Base-by-base conservation (phyloP, 805 yeast genomes). In the Zygosaccharomyces pseudorouxii region DNA sequence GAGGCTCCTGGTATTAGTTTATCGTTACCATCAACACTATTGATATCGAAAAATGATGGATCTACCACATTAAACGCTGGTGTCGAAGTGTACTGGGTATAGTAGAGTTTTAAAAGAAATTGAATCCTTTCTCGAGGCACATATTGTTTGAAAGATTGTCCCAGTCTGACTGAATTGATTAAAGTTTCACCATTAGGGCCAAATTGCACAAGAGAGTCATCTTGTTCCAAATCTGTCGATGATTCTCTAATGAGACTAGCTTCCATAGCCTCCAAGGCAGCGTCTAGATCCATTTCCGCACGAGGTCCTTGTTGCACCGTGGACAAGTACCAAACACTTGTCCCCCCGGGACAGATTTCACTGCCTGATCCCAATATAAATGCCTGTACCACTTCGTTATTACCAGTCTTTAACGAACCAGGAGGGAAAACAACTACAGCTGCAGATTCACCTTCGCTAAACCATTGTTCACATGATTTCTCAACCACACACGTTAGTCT, bases 341-440 rank as follows among this genome's bases (percentile, higher is more conserved):
- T 90, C 38, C 87, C 93, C n/a, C 65, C 64, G 2, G 97, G 95
- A 56, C 95, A 89, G 55, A 86, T 83, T 14, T 95, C 97, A 0
- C 92, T 74, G 9, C 89, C 93, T 6, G 89, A 81, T 45, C 95
- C 95, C 74, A 88, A 81, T 29, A 93, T 88, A 36, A 92, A 71
- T 4, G 84, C 92, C 68, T 90, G 97, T 33, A 92, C 93, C 7
- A 93, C 87, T 55, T 72, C 76, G 49, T 71, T 72, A 65, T 93
- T 92, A 12, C 81, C 73, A 2, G 75, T 67, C 18, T 83, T 77
- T 48, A 92, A 74, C 1, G 95, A 81, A 14, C 79, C 78, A 14
- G 96, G 90, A 16, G 99, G 98, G 74, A 93, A 92, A 1, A 89
- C 95, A 27, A 92, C 95, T 29, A 90, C 75, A 0, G 97, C 86